phyloP scores from a whole-genome alignment of 352 stramenopile species.

The Globisporangium parvum region DNA sequence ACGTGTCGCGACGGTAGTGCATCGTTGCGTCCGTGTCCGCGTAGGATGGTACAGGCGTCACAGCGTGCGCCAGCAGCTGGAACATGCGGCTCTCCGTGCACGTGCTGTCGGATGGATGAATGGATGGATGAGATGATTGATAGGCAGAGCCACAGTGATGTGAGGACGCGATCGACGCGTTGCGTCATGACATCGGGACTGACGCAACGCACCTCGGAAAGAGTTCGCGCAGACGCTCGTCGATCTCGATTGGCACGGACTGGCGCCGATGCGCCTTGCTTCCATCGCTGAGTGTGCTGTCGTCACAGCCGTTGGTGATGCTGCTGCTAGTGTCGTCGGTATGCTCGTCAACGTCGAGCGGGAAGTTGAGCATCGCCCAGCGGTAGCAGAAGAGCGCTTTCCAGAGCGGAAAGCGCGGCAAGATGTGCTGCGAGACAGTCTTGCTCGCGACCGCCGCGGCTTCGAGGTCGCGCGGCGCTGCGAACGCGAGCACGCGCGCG shows the following conservation, averaged over 20 bases:
- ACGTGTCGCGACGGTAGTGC: conserved; percentile 28
- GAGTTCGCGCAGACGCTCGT: conserved; percentile 26
- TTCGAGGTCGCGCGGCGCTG: conserved; percentile 47
- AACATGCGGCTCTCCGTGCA: conserved; percentile 59
- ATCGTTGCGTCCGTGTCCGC: conserved; percentile 48
- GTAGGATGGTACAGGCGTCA: conserved; percentile 55
- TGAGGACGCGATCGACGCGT: no score
- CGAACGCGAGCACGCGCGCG: conserved; percentile 33
- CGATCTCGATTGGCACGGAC: conserved; percentile 27
- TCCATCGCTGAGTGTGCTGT: background rate
- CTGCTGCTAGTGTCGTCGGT: background rate
- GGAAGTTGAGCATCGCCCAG: conserved; percentile 61
- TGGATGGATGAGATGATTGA: no score
- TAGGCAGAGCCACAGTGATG: no score
- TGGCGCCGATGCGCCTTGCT: background rate
- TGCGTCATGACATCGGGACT: no score
- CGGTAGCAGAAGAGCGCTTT: conserved; percentile 47
- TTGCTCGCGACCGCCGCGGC: conserved; percentile 42
- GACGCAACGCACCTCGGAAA: conserved; percentile 47
- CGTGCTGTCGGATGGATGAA: conserved; percentile 16
- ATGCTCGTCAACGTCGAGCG: conserved; percentile 19
- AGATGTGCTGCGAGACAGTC: conserved; percentile 31
- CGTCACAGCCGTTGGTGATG: background rate
- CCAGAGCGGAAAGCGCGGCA: conserved; percentile 60
- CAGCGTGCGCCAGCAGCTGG: conserved; percentile 63